Conservation (phyloP, 306 rosid species). For the Ochetophila trinervis region DNA sequence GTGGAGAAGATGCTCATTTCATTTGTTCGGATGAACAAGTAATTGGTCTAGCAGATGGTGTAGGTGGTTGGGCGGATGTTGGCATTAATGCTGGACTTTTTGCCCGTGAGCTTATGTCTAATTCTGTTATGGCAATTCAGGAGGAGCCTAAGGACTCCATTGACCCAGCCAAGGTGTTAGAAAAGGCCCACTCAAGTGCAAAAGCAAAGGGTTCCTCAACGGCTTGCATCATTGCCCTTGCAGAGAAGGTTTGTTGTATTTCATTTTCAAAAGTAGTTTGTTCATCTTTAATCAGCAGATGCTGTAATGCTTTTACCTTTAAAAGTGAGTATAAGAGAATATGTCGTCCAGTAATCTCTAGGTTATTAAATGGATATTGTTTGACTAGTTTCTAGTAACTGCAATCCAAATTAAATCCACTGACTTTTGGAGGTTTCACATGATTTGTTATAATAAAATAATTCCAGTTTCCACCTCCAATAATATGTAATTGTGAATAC, state of each 20-base stretch:
- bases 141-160: slow-evolving; percentile 64
- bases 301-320: background rate
- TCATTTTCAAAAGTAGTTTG: slow-evolving; percentile 11
- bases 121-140: slow-evolving; percentile 58
- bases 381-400: background rate
- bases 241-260: slow-evolving; percentile 44
- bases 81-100: slow-evolving; percentile 78
- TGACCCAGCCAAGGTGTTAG: slow-evolving; percentile 69
- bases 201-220: slow-evolving; percentile 88
- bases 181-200: slow-evolving; percentile 68
- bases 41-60: slow-evolving; percentile 93
- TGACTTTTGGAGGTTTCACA: too few species aligned
- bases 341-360: background rate
- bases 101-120: slow-evolving; percentile 72
- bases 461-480: too few species aligned
- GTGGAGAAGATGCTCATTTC: slow-evolving; percentile 95
- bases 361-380: background rate
- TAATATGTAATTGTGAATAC: too few species aligned
- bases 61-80: slow-evolving; percentile 97
- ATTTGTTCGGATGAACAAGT: slow-evolving; percentile 70
- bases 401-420: background rate
- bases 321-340: background rate
- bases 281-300: background rate
- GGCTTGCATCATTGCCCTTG: slow-evolving; percentile 79
- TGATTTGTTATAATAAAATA: background rate